A percentile compares a stretch with the other conserved stretches of the same genome.
Conservation (phyloP, 2,329 filamentous ascomycete genomes). For the Aspergillus fischeri region DNA sequence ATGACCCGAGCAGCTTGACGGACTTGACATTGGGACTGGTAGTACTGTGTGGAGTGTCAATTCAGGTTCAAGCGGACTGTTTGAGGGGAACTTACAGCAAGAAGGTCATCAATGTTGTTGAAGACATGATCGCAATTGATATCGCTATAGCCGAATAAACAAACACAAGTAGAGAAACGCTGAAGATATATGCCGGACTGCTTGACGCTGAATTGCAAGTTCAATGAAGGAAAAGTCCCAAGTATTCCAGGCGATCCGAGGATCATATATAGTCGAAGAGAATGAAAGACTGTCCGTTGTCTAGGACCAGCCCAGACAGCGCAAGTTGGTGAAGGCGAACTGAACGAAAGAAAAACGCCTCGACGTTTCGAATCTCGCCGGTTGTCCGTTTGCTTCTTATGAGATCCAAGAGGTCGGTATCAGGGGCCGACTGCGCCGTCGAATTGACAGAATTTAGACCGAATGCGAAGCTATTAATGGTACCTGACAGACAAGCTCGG, state of each 20-base stretch:
- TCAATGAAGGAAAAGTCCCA: constrained; percentile 1
- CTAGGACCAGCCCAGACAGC: constrained; percentile 17
- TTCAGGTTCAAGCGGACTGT: constrained; percentile 1
- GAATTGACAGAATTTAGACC: neutral
- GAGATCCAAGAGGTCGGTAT: neutral
- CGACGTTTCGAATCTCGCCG: neutral
- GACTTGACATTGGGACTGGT: constrained; percentile 46
- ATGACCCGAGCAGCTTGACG: constrained; percentile 82
- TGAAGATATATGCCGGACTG: neutral
- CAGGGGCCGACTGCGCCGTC: neutral
- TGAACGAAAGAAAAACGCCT: neutral
- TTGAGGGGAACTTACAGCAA: constrained; percentile 26
- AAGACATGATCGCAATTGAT: constrained; percentile 24
- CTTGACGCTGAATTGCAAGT: constrained; percentile 4
- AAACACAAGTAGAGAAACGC: neutral
- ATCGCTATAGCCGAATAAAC: neutral
- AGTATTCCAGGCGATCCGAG: constrained; percentile 1
- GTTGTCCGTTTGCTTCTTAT: neutral
- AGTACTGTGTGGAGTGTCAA: constrained; percentile 18
- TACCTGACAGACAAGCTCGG: constrained; percentile 9
- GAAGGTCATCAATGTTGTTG: constrained; percentile 36
- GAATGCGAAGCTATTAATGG: constrained; percentile 3
- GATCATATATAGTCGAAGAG: constrained; percentile 3
- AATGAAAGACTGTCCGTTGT: constrained; percentile 6
- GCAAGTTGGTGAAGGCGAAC: neutral